phyloP scores from a whole-genome alignment of 1,284 basidiomycete genomes.

The Uromyces viciae-fabae region DNA sequence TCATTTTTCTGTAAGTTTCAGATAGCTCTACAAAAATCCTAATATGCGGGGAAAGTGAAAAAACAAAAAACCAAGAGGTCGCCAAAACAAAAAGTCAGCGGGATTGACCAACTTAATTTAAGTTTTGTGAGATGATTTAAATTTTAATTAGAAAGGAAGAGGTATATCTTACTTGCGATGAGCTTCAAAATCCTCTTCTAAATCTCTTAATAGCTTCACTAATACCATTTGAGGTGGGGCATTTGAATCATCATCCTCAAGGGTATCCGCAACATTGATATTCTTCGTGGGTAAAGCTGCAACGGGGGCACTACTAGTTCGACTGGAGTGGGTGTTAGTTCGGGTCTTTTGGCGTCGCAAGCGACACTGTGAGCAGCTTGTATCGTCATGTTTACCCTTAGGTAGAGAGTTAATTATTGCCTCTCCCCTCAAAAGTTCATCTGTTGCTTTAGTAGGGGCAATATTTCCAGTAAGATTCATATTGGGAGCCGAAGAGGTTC shows the following conservation, averaged over 20 bases:
- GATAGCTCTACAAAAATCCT: conserved; percentile 43
- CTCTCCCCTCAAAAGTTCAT: conserved; percentile 34
- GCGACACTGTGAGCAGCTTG: conserved; percentile 38
- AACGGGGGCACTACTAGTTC: conserved; percentile 16
- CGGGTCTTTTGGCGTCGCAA: background rate
- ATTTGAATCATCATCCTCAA: background rate
- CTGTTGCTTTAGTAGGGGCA: background rate
- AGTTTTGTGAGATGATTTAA: no score
- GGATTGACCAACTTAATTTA: no score
- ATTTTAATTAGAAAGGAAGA: background rate
- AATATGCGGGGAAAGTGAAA: background rate
- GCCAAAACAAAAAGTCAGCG: no score
- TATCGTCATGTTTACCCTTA: conserved; percentile 25
- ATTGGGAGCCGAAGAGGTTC: conserved; percentile 15
- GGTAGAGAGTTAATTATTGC: conserved; percentile 36
- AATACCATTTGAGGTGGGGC: conserved; percentile 26
- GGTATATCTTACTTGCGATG: conserved; percentile 43
- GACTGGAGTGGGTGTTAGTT: background rate
- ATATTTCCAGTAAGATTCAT: background rate
- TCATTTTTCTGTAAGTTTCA: conserved; percentile 27
- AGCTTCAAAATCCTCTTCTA: conserved; percentile 37
- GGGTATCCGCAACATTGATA: background rate
- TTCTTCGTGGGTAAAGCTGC: background rate
- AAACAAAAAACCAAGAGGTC: background rate
- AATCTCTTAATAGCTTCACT: conserved; percentile 25